These are phyloP conservation scores for Lactifluus subvellereus DNA, from an alignment of 768 basidiomycete genomes.

Conservation along the genomic window DNA sequence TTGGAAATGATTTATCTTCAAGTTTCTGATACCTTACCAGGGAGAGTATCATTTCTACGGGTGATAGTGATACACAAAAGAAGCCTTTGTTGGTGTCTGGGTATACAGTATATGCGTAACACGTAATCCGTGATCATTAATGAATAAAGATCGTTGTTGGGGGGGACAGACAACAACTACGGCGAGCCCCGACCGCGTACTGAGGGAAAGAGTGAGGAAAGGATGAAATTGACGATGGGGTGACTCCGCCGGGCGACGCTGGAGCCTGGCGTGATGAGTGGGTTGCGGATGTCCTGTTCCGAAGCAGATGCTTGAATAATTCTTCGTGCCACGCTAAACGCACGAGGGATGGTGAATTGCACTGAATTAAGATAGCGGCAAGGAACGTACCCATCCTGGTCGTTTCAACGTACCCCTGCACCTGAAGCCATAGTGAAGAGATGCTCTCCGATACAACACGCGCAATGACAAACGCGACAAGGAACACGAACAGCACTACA, in stretches of 20 bases:
- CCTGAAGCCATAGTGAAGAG: background rate
- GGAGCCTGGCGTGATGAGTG: background rate
- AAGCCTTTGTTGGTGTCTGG: background rate
- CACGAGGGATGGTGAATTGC: background rate
- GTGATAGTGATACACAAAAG: background rate
- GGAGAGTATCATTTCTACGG: background rate
- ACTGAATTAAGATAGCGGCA: background rate
- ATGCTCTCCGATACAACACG: background rate
- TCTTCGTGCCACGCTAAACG: conserved; percentile 1
- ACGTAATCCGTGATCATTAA: background rate
- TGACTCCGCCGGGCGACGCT: background rate
- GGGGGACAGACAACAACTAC: background rate
- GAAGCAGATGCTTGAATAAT: conserved; percentile 4
- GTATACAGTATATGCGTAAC: background rate
- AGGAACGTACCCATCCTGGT: background rate
- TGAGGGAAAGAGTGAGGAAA: background rate
- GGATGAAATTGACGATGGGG: background rate
- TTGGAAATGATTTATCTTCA: too few species aligned
- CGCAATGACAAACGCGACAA: background rate
- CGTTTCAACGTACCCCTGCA: background rate
- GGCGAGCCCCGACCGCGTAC: background rate
- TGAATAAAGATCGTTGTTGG: background rate
- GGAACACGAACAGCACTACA: background rate
- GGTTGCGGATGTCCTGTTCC: background rate
- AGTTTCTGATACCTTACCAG: too few species aligned